These are phyloP conservation scores for Setaria viridis DNA, from an alignment of 202 grass and related monocot species.

Conservation along the genomic window DNA sequence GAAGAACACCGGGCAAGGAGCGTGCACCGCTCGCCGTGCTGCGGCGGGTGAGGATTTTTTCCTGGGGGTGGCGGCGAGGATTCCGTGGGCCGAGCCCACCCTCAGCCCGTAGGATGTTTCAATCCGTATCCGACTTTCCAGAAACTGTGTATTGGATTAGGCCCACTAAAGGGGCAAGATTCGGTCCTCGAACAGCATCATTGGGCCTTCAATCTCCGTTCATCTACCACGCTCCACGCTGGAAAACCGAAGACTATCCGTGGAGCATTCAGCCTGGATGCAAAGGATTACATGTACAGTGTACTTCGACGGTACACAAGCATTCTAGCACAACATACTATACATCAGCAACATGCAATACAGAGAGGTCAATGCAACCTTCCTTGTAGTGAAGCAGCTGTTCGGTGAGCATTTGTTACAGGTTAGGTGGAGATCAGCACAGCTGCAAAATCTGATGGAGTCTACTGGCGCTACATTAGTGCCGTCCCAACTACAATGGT, in stretches of 20 bases:
- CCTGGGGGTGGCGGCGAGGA: neutral
- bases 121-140: neutral
- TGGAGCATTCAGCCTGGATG: neutral
- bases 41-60: neutral
- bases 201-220: too few species aligned
- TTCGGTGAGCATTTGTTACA: neutral
- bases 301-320: neutral
- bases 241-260: neutral
- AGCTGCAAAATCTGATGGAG: neutral
- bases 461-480: neutral
- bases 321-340: slow-evolving; percentile 18
- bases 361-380: neutral
- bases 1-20: neutral
- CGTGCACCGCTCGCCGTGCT: neutral
- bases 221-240: too few species aligned
- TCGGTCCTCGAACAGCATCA: neutral
- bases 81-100: neutral
- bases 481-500: neutral
- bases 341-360: neutral
- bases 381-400: neutral
- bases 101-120: neutral
- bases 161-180: neutral
- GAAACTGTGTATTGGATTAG: neutral
- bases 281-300: neutral
- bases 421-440: neutral